Evolutionary conservation across 208 protist genomes (phyloP).

Genomic region (Naegleria lovaniensis): DNA sequence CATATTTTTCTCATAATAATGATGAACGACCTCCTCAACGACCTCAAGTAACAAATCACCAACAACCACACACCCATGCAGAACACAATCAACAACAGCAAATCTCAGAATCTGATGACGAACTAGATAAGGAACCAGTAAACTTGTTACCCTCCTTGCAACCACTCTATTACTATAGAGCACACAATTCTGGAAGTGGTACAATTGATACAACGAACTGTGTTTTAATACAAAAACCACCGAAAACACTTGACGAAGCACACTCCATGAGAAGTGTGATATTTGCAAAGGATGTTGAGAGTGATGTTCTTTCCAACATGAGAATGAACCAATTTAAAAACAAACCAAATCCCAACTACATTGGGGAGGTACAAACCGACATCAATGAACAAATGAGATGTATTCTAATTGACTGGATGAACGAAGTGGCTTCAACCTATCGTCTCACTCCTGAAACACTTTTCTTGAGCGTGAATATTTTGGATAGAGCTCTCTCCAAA

Average conservation of each 20-base stretch:
- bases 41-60: too few species aligned
- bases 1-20: too few species aligned
- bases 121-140: neutral
- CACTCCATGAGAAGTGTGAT: neutral
- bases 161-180: neutral
- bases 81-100: neutral
- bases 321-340: neutral
- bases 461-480: conserved; percentile 88
- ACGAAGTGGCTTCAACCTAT: conserved; percentile 87
- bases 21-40: too few species aligned
- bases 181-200: neutral
- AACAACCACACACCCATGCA: neutral
- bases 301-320: neutral
- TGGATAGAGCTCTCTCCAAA: conserved; percentile 79
- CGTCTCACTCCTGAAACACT: conserved; percentile 88
- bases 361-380: conserved; percentile 61
- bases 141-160: neutral
- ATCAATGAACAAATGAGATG: conserved; percentile 86
- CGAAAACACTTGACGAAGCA: neutral
- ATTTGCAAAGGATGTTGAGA: neutral
- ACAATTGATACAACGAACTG: neutral
- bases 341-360: conserved; percentile 46
- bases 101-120: neutral
- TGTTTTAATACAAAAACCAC: too few species aligned
- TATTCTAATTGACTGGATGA: conserved; percentile 94